Conservation (phyloP, 495 filamentous ascomycete species). For the Aspergillus taichungensis region DNA sequence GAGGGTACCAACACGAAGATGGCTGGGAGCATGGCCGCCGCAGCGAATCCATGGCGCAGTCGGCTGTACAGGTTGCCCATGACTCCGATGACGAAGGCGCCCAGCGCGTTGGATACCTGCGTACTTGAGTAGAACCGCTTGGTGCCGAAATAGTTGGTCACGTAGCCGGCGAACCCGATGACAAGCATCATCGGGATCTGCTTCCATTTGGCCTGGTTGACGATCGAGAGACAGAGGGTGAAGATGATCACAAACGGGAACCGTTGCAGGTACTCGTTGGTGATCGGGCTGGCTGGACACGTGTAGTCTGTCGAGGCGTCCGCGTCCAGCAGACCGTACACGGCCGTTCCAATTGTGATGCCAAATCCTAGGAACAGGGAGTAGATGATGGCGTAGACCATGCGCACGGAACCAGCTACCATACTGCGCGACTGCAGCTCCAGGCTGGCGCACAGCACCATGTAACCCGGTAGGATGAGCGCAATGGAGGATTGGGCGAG, state of each 20-base stretch:
- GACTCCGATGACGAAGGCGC: constrained; percentile 78
- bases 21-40: constrained; percentile 80
- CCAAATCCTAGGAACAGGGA: constrained; percentile 95
- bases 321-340: constrained; percentile 75
- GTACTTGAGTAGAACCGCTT: constrained; percentile 65
- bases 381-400: constrained; percentile 95
- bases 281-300: constrained; percentile 50
- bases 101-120: constrained; percentile 72
- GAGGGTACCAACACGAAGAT: constrained; percentile 94
- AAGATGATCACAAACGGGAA: constrained; percentile 76
- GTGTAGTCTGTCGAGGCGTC: constrained; percentile 65
- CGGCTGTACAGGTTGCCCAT: constrained; percentile 84
- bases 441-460: constrained; percentile 71
- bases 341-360: constrained; percentile 85
- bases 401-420: constrained; percentile 83
- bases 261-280: constrained; percentile 35
- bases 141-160: constrained; percentile 75
- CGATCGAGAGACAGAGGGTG: constrained; percentile 69
- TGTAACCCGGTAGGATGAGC: constrained; percentile 85
- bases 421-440: constrained; percentile 83
- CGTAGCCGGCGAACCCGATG: constrained; percentile 77
- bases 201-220: constrained; percentile 86
- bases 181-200: constrained; percentile 80
- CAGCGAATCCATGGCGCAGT: constrained; percentile 74
- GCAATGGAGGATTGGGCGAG: constrained; percentile 87